Evolutionary conservation across 306 rosid species (phyloP).

Genomic region (Castanea sativa): DNA sequence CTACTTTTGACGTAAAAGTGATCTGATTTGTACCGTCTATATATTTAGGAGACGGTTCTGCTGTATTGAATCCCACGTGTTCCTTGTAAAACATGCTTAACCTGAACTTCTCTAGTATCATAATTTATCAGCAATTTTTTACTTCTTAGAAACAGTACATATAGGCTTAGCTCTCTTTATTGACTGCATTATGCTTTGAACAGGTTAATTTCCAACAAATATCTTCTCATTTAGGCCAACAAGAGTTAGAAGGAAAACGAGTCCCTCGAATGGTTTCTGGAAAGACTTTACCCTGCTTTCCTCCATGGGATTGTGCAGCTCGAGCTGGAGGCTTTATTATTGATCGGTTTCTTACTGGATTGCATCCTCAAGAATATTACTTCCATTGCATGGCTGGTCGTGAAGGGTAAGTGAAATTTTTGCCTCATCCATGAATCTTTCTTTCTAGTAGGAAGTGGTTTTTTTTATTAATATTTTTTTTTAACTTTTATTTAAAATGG

Average conservation of each 20-base stretch:
- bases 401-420: slow-evolving; percentile 69
- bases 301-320: slow-evolving; percentile 96
- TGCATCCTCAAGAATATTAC: slow-evolving; percentile 92
- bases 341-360: slow-evolving; percentile 96
- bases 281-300: slow-evolving; percentile 86
- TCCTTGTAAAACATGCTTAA: not conserved
- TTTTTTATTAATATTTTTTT: too few species aligned
- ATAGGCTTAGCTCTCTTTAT: slow-evolving; percentile 4
- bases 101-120: not conserved
- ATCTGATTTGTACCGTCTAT: not conserved
- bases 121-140: not conserved
- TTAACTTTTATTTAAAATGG: too few species aligned
- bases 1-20: not conserved
- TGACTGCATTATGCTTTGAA: slow-evolving; percentile 24
- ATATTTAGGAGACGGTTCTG: not conserved
- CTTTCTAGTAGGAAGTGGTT: too few species aligned
- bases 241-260: slow-evolving; percentile 90
- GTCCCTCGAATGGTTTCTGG: slow-evolving; percentile 99
- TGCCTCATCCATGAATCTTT: not conserved
- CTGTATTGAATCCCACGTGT: not conserved
- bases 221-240: slow-evolving; percentile 94
- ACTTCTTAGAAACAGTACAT: not conserved
- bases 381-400: slow-evolving; percentile 99
- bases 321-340: slow-evolving; percentile 91
- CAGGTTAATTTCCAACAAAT: slow-evolving; percentile 98